These are phyloP conservation scores for Turritis glabra DNA, from an alignment of 345 rosid species.

Conservation along the genomic window DNA sequence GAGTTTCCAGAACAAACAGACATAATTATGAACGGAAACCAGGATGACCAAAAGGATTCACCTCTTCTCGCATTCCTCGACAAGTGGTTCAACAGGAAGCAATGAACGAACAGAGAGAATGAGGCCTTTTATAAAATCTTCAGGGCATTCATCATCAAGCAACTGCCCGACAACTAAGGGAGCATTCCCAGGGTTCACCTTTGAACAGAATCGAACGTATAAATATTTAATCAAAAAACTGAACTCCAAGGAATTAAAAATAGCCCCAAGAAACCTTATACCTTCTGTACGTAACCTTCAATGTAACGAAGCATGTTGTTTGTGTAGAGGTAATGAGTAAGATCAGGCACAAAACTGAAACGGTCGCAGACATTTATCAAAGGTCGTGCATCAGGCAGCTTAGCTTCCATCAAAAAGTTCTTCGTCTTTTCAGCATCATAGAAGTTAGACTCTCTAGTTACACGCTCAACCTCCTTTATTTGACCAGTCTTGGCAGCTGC, in stretches of 20 bases:
- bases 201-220: constrained; percentile 19
- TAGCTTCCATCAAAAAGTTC: constrained; percentile 97
- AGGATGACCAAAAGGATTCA: constrained; percentile 30
- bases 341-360: constrained; percentile 95
- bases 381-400: constrained; percentile 99
- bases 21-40: not conserved
- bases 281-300: constrained; percentile 99
- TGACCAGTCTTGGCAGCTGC: constrained; percentile 97
- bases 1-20: constrained; percentile 12
- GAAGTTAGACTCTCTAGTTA: constrained; percentile 93
- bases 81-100: constrained; percentile 89
- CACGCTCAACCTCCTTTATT: constrained; percentile 99
- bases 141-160: constrained; percentile 98
- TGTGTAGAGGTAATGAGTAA: constrained; percentile 93
- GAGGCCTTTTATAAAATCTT: constrained; percentile 97
- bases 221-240: not conserved
- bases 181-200: constrained; percentile 99
- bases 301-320: constrained; percentile 95
- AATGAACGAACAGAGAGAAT: constrained; percentile 85
- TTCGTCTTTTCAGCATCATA: constrained; percentile 96
- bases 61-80: constrained; percentile 92
- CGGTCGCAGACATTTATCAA: constrained; percentile 98
- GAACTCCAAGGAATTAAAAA: not conserved
- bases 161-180: constrained; percentile 91
- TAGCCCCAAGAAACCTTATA: constrained; percentile 28